Evolutionary conservation across 352 stramenopile species (phyloP), one percentile per base, ranked within the genome.

Genomic region (Pythium phragmitis): DNA sequence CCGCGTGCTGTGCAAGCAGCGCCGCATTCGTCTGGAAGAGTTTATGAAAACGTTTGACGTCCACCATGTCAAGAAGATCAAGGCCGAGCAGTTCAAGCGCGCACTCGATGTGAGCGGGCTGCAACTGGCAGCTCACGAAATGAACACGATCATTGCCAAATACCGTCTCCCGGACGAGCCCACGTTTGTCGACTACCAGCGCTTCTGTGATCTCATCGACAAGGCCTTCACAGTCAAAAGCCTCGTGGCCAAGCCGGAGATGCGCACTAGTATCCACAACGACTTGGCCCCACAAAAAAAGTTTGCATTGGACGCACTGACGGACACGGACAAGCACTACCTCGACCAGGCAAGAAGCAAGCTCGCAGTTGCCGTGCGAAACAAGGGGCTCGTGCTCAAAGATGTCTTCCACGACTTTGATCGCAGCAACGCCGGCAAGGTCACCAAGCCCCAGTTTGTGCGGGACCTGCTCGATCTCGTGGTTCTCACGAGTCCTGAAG

Each of bases 21-120:
- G 81, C 16, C 82, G 86, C 30, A 88, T 92, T 61, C 86, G 84
- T 2, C 58, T 95, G 4, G 86, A 95, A 69, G 84, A 93, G 64
- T 94, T 94, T 46, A 94, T 94, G 86, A 92, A 90, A 55, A 94
- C 86, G 13, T 94, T 94, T 49, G 86, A 94, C 69, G 62, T 87
- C 17, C 86, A 94, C 59, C 77, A 83, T 64, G 81, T 91, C 11
- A 93, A 95, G 75, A 91, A 89, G 48, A 92, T 95, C 60, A 82
- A 80, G 51, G 65, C 77, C 0, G 84, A 93, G 51, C 86, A 93
- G 68, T 95, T 93, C 67, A 87, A 84, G 57, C 84, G 86, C 14
- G 84, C 86, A 7, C 68, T 95, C 1, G 86, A 95, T 46, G 75
- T 89, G 8, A 92, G 82, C 43, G 86, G 84, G 1, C 56, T 92